Conservation (phyloP, 257 asterid species). For the Solanum clarkiae region DNA sequence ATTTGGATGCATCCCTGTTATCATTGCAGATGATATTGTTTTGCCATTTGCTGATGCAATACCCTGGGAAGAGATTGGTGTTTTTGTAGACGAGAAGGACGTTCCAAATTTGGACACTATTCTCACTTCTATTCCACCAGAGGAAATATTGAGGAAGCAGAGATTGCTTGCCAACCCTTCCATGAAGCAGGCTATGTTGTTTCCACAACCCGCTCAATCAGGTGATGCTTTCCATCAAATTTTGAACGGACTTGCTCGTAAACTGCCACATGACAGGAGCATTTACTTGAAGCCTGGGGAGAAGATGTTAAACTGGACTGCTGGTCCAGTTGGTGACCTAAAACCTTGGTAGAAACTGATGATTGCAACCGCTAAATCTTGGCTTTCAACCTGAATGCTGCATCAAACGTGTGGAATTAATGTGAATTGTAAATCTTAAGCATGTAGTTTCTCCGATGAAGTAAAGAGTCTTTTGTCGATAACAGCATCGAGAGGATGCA, state of each 20-base stretch:
- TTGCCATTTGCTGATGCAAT: conserved; percentile 92
- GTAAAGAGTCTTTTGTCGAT: neutral
- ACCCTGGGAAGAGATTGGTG: conserved; percentile 96
- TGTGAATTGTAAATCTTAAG: neutral
- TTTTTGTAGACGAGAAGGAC: conserved; percentile 67
- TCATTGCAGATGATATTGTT: conserved; percentile 83
- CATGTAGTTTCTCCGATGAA: neutral
- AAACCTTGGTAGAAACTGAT: conserved; percentile 50
- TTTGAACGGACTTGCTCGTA: conserved; percentile 80
- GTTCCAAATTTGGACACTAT: conserved; percentile 73
- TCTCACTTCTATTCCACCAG: conserved; percentile 64
- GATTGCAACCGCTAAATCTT: neutral
- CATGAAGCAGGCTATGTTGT: conserved; percentile 85
- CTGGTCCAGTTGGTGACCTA: conserved; percentile 72
- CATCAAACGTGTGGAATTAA: neutral
- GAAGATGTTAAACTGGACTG: conserved; percentile 75
- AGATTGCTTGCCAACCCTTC: conserved; percentile 81
- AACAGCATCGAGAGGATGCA: neutral
- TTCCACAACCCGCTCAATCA: conserved; percentile 72
- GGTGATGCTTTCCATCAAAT: conserved; percentile 96
- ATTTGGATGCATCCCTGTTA: conserved; percentile 86
- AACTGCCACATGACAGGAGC: conserved; percentile 49
- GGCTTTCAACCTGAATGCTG: neutral
- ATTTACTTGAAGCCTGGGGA: conserved; percentile 48
- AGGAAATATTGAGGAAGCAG: conserved; percentile 67